Percentiles rank a stretch among this genome's conserved stretches.
Evolutionary conservation across 148 eudicot species (phyloP).

Genomic region (Spergularia marina): DNA sequence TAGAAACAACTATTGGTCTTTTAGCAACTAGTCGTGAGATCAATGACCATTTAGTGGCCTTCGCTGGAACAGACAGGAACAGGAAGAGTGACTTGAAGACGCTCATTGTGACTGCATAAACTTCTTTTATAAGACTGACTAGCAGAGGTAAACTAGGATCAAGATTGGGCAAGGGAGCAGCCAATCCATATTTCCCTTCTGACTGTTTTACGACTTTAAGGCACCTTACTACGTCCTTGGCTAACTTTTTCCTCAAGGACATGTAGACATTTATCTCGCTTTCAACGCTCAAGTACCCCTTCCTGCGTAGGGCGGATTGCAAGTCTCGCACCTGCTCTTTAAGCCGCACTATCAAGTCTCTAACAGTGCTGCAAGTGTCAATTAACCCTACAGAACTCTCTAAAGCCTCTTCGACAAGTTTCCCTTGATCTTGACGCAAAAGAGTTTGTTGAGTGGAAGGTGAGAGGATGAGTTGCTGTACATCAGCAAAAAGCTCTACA

Average conservation of each 20-base stretch:
- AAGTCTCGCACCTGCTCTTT: slow-evolving; percentile 46
- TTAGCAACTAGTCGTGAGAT: slow-evolving; percentile 30
- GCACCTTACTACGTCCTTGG: slow-evolving; percentile 33
- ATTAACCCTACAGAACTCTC: slow-evolving; percentile 45
- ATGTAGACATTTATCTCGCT: slow-evolving; percentile 23
- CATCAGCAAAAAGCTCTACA: slow-evolving; percentile 43
- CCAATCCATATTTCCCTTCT: slow-evolving; percentile 23
- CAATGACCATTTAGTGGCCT: slow-evolving; percentile 33
- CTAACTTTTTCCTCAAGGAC: slow-evolving; percentile 38
- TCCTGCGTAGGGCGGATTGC: slow-evolving; percentile 47
- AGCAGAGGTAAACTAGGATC: slow-evolving; percentile 20
- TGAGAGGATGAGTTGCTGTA: slow-evolving; percentile 40
- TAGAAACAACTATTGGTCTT: slow-evolving; percentile 7
- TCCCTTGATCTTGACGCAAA: slow-evolving; percentile 26
- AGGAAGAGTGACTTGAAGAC: slow-evolving; percentile 30
- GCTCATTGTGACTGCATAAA: slow-evolving; percentile 11
- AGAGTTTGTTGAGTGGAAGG: slow-evolving; percentile 36
- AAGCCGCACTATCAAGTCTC: slow-evolving; percentile 34
- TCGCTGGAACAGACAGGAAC: slow-evolving; percentile 37
- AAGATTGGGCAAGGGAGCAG: slow-evolving; percentile 2
- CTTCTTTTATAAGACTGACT: slow-evolving; percentile 29
- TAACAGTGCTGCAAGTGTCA: slow-evolving; percentile 37
- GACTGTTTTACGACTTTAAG: slow-evolving; percentile 28
- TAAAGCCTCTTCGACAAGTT: slow-evolving; percentile 45
- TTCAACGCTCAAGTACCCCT: slow-evolving; percentile 26